Conservation (phyloP, 345 rosid genomes). For the Camelina laxa region DNA sequence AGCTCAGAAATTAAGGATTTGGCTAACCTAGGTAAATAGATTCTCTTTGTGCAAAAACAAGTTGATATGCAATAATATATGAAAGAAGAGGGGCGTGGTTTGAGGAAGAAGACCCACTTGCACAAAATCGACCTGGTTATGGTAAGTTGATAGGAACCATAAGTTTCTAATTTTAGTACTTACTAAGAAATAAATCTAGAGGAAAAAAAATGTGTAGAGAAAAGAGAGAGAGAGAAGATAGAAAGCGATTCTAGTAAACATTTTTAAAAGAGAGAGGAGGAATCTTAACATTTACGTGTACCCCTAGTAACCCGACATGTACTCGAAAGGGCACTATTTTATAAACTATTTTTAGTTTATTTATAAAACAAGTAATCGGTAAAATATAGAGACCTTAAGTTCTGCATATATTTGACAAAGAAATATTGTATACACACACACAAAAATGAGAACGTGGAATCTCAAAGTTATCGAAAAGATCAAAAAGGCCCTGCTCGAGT, state of each 20-base stretch:
- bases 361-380: slow-evolving; percentile 16
- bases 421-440: neutral
- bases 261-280: slow-evolving; percentile 36
- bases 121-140: slow-evolving; percentile 38
- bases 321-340: slow-evolving; percentile 40
- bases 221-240: slow-evolving; percentile 8
- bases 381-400: slow-evolving; percentile 25
- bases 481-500: slow-evolving; percentile 24
- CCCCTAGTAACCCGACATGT: slow-evolving; percentile 18
- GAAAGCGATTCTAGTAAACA: slow-evolving; percentile 12
- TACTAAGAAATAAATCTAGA: slow-evolving; percentile 30
- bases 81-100: neutral
- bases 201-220: slow-evolving; percentile 16
- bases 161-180: slow-evolving; percentile 46
- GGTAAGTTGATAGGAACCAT: slow-evolving; percentile 35
- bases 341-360: neutral
- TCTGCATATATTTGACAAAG: neutral
- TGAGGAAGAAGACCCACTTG: slow-evolving; percentile 41
- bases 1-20: neutral
- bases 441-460: slow-evolving; percentile 32
- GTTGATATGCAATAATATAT: neutral
- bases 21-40: slow-evolving; percentile 8
- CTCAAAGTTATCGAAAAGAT: slow-evolving; percentile 43
- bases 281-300: slow-evolving; percentile 40
- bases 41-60: slow-evolving; percentile 27